Base-by-base conservation (phyloP, 1,139 yeast species). In the Lodderomyces oxycetoniae region DNA sequence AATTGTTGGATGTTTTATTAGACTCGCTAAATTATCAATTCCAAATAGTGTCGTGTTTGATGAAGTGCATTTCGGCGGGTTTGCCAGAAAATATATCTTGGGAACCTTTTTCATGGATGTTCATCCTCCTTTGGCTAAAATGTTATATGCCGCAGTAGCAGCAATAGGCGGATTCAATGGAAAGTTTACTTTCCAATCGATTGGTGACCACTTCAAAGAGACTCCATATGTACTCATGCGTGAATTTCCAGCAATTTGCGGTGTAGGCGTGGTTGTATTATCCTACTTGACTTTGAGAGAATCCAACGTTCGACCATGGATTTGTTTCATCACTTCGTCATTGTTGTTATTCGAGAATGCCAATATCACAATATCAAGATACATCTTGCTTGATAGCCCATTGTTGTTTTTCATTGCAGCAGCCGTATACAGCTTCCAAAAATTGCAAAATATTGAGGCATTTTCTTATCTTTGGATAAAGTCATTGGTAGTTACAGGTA, bases 81-180 rank as follows among this genome's bases (percentile, higher is more conserved):
- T 82, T 59, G 85, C 93, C 26, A 66, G 75, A 41, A 79, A 82
- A 53, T 85, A 85, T 60, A 78, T 85, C 42, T 63, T 69, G 44
- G 88, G 91, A 26, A 61, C 61, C 14, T 85, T 71, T 59, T 87
- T 88, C 62, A 81, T 88, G 85, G 96, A 88, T 59, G 95, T 87
- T 36, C 96, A 88, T 57, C 96, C 96, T 17, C 96, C 96, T 4
- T 70, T 87, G 52, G 94, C 95, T 32, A 87, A 87, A 60, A 78
- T 88, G 85, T 61, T 88, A 38, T 84, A 75, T 59, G 95, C 94
- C 2, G 86, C 83, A 27, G 77, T 85, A 30, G 89, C 77, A 1
- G 60, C 72, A 30, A 44, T 83, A 20, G 87, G 82, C 34, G 95
- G 95, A 0, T 87, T 79, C 60, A 73, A 73, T 33, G 95, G 95